Conservation (phyloP, 352 stramenopile genomes). For the Thalassiosira livingstoniorum region DNA sequence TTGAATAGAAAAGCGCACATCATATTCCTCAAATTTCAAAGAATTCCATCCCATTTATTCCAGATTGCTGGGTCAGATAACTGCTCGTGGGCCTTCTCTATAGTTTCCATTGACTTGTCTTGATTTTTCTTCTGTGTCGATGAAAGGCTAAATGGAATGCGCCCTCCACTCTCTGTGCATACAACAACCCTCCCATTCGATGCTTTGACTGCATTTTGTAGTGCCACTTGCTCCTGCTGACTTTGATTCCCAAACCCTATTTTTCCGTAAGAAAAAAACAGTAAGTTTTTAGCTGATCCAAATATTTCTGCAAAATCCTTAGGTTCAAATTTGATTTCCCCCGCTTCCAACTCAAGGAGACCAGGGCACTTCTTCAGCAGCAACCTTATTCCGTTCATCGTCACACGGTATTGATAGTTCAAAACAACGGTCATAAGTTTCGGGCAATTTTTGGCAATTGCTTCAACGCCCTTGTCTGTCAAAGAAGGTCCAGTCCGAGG, state of each 20-base stretch:
- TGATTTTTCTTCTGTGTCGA: neutral
- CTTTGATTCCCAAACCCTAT: neutral
- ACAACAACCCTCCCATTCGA: neutral
- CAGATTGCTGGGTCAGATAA: neutral
- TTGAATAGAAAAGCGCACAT: no score
- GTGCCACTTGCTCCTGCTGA: neutral
- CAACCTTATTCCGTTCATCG: constrained; percentile 4
- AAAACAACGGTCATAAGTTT: constrained; percentile 15
- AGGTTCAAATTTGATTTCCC: neutral
- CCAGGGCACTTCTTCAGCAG: constrained; percentile 18
- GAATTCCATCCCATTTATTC: neutral
- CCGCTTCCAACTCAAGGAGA: constrained; percentile 13
- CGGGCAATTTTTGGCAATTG: constrained; percentile 28
- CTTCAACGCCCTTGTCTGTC: constrained; percentile 11
- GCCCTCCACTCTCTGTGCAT: neutral
- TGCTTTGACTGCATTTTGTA: neutral
- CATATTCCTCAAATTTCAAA: neutral
- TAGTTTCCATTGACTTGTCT: neutral
- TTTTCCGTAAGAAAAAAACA: no score
- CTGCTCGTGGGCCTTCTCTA: neutral
- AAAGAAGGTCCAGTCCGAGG: neutral
- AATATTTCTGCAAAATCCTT: constrained; percentile 7
- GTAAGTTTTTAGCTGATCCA: neutral
- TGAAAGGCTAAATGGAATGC: neutral
- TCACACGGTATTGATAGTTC: constrained; percentile 12